Evolutionary conservation across 2,329 filamentous ascomycete genomes (phyloP).

Genomic region (Trichoderma simmonsii): DNA sequence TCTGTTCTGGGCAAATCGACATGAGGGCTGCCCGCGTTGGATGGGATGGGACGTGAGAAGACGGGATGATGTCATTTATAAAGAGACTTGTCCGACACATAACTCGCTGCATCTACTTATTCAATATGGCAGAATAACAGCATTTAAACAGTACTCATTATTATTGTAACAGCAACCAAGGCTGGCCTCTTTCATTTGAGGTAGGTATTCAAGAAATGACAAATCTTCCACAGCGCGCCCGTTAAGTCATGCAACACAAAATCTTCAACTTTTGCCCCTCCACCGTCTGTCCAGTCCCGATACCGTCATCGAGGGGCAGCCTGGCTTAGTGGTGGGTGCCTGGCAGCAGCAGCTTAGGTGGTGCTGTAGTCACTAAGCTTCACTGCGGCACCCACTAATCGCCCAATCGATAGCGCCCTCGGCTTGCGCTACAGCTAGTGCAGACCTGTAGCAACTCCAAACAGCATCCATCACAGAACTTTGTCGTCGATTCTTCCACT

Average conservation of each 20-base stretch:
- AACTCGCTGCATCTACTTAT: not conserved
- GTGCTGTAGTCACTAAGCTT: not conserved
- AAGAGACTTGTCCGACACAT: not conserved
- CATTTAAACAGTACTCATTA: not conserved
- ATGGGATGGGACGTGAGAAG: not conserved
- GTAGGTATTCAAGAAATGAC: not conserved
- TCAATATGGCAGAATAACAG: not conserved
- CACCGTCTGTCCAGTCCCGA: not conserved
- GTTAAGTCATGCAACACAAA: not conserved
- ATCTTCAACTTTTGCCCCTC: not conserved
- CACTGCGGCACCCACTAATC: not conserved
- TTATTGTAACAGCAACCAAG: not conserved
- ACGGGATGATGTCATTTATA: not conserved
- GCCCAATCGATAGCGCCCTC: conserved; percentile 2
- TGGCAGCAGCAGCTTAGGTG: not conserved
- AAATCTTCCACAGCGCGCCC: not conserved
- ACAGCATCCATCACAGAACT: not conserved
- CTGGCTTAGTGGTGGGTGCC: not conserved
- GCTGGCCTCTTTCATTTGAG: not conserved
- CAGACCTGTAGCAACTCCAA: not conserved
- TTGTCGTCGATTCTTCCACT: not conserved
- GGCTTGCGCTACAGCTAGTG: not conserved
- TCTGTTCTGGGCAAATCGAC: not conserved
- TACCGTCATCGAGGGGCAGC: conserved; percentile 14
- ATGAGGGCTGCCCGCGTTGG: not conserved